These are phyloP conservation scores for Pholiota molesta DNA, from an alignment of 768 basidiomycete species.

Conservation along the genomic window DNA sequence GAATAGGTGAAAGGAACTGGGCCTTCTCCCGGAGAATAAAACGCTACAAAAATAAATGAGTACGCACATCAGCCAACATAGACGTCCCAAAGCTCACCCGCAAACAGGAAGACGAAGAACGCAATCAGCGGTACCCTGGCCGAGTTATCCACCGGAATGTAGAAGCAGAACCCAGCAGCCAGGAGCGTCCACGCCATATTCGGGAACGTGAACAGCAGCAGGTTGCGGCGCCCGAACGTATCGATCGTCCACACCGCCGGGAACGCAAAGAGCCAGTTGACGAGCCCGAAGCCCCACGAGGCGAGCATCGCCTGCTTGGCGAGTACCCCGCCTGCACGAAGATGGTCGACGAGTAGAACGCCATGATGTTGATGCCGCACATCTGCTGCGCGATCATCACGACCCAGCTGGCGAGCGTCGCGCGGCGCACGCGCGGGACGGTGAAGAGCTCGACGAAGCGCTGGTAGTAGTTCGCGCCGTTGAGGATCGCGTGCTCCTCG, in stretches of 20 bases:
- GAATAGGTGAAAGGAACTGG: conserved; percentile 92
- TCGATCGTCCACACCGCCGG: conserved; percentile 72
- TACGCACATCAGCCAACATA: not conserved
- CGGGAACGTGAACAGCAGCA: conserved; percentile 79
- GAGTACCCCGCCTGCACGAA: conserved; percentile 64
- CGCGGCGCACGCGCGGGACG: conserved; percentile 63
- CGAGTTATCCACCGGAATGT: conserved; percentile 36
- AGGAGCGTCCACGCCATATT: conserved; percentile 78
- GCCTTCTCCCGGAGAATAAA: conserved; percentile 86
- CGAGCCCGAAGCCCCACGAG: conserved; percentile 67
- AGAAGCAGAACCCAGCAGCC: conserved; percentile 76
- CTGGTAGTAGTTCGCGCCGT: conserved; percentile 47
- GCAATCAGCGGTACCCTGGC: conserved; percentile 49
- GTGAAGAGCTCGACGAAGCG: conserved; percentile 73
- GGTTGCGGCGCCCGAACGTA: conserved; percentile 77
- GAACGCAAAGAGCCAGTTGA: conserved; percentile 69
- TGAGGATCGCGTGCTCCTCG: conserved; percentile 62
- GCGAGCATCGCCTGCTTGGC: conserved; percentile 59
- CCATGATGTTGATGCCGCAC: conserved; percentile 79
- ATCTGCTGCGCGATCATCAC: conserved; percentile 80
- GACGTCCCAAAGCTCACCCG: conserved; percentile 29
- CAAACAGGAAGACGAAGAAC: conserved; percentile 47
- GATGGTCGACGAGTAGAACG: conserved; percentile 82
- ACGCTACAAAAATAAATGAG: conserved; percentile 34
- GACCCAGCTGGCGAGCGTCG: conserved; percentile 52